These are phyloP conservation scores for Pelargonium citronellum DNA, from an alignment of 441 rosid genomes.

Conservation along the genomic window DNA sequence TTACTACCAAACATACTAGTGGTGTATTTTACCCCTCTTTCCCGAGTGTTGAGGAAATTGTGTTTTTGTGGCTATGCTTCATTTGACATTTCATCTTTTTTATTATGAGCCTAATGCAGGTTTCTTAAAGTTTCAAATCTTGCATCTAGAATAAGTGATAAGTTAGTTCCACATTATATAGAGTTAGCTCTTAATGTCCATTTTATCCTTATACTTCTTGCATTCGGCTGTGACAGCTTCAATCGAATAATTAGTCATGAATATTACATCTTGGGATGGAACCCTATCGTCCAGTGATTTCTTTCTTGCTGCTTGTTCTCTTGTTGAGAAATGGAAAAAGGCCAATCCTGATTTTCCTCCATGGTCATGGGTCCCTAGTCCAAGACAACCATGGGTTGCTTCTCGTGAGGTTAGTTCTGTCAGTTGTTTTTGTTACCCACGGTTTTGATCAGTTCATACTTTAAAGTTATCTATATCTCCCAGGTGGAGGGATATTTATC, in stretches of 20 bases:
- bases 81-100: no score
- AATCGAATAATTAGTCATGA: constrained; percentile 18
- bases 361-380: constrained; percentile 47
- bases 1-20: no score
- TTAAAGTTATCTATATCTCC: neutral
- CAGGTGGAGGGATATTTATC: constrained; percentile 61
- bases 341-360: constrained; percentile 31
- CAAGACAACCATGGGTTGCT: constrained; percentile 24
- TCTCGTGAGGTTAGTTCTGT: constrained; percentile 19
- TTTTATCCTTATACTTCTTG: neutral
- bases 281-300: constrained; percentile 47
- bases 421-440: neutral
- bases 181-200: neutral
- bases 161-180: neutral
- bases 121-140: neutral
- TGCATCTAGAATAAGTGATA: no score
- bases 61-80: no score
- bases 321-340: constrained; percentile 47
- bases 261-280: constrained; percentile 45
- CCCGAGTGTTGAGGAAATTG: no score
- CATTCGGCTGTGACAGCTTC: neutral
- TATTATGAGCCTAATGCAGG: neutral
- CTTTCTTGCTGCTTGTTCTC: constrained; percentile 39
- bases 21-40: no score
- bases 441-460: neutral